Percentiles rank a stretch among this genome's conserved stretches.
These are phyloP conservation scores for Fusarium papillatum DNA, from an alignment of 2,329 filamentous ascomycete genomes.

Conservation along the genomic window DNA sequence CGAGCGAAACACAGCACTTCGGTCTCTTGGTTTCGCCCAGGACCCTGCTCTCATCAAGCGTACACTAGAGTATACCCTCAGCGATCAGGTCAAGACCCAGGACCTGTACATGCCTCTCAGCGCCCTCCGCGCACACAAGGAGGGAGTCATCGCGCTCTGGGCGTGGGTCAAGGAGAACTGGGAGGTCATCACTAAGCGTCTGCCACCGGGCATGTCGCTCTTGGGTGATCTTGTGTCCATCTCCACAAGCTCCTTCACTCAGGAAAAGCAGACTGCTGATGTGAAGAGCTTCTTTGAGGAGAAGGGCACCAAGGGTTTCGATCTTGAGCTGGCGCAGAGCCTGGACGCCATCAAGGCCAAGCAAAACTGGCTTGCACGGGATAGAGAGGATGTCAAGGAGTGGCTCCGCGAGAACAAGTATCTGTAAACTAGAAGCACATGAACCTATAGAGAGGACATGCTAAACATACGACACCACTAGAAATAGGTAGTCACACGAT, in stretches of 20 bases:
- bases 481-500: constrained; percentile 7
- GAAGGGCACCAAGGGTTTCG: constrained; percentile 88
- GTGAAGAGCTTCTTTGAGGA: constrained; percentile 85
- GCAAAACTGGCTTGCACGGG: constrained; percentile 65
- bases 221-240: constrained; percentile 87
- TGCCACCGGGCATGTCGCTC: constrained; percentile 90
- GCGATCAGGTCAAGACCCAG: constrained; percentile 90
- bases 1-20: constrained; percentile 92
- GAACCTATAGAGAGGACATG: background rate
- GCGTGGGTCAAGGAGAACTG: constrained; percentile 89
- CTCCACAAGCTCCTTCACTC: constrained; percentile 85
- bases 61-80: constrained; percentile 81
- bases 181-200: constrained; percentile 84
- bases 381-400: constrained; percentile 76
- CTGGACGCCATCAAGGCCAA: constrained; percentile 89
- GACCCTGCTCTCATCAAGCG: constrained; percentile 85
- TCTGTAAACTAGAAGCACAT: constrained; percentile 31
- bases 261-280: constrained; percentile 78
- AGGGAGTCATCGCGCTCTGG: constrained; percentile 86
- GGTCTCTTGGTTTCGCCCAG: constrained; percentile 83
- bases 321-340: constrained; percentile 91
- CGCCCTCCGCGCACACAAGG: constrained; percentile 81
- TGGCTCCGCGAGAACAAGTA: constrained; percentile 62
- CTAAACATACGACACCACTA: background rate
- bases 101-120: constrained; percentile 92